phyloP scores from a whole-genome alignment of 345 rosid species.

The Noccaea bulbosa region DNA sequence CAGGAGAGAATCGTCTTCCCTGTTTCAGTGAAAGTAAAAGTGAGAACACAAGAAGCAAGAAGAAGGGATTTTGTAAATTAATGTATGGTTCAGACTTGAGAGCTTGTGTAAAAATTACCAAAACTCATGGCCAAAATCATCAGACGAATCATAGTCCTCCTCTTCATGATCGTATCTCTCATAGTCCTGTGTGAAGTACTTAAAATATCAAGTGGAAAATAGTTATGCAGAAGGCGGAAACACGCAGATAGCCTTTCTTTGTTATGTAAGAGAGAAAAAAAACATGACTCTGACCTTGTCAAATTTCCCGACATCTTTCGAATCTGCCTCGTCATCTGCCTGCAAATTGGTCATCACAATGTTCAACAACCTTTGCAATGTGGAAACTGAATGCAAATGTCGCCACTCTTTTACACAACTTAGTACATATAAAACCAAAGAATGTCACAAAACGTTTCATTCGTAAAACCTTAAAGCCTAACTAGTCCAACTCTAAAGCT shows the following conservation, averaged over 20 bases:
- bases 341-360: conserved; percentile 29
- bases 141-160: conserved; percentile 26
- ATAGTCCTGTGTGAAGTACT: conserved; percentile 35
- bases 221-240: neutral
- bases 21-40: conserved; percentile 27
- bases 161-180: conserved; percentile 30
- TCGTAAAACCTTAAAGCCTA: conserved; percentile 1
- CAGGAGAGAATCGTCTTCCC: conserved; percentile 33
- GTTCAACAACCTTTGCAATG: conserved; percentile 21
- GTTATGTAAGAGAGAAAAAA: neutral
- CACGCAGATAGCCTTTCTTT: neutral
- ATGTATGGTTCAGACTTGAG: neutral
- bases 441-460: neutral
- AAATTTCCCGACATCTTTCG: conserved; percentile 41
- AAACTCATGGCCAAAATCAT: conserved; percentile 31
- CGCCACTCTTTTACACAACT: neutral
- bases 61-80: neutral
- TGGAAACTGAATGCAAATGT: conserved; percentile 3
- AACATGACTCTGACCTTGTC: conserved; percentile 40
- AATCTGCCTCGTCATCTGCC: conserved; percentile 53
- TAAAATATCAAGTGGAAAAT: neutral
- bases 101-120: conserved; percentile 28
- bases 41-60: conserved; percentile 29
- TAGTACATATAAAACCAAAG: neutral
- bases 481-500: conserved; percentile 13